Evolutionary conservation across 768 basidiomycete species (phyloP).

Genomic region (Tylopilus sp.): DNA sequence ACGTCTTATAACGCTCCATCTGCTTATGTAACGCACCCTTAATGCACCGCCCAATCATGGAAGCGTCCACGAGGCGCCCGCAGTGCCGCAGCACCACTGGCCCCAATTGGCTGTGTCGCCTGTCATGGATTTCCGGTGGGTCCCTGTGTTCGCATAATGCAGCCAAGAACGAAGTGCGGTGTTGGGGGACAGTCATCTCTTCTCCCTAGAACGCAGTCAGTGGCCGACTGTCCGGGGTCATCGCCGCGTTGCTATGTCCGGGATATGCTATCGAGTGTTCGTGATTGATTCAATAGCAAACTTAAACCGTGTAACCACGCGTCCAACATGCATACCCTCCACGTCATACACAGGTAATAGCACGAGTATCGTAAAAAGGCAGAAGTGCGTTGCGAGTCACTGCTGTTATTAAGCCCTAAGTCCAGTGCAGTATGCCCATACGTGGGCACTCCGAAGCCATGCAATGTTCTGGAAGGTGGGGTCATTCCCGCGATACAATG

Average conservation of each 20-base stretch:
- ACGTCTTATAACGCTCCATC: slow-evolving; percentile 3
- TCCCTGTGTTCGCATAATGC: slow-evolving; percentile 10
- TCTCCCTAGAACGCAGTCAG: slow-evolving; percentile 16
- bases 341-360: no score
- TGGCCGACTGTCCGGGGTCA: background rate
- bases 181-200: background rate
- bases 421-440: no score
- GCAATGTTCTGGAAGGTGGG: no score
- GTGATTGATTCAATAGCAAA: background rate
- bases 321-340: no score
- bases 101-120: slow-evolving; percentile 18
- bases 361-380: no score
- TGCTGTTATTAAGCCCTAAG: no score
- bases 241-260: slow-evolving; percentile 3
- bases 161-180: slow-evolving; percentile 8
- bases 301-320: no score
- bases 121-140: slow-evolving; percentile 6
- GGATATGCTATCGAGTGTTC: slow-evolving; percentile 11
- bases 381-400: no score
- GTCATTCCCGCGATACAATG: no score
- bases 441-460: no score
- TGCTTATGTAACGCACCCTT: slow-evolving; percentile 21
- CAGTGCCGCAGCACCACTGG: no score
- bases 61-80: slow-evolving; percentile 1
- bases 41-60: slow-evolving; percentile 1